Percentiles rank a stretch among this genome's conserved stretches.
Evolutionary conservation across 2,329 filamentous ascomycete species (phyloP).

Genomic region (Aspergillus sclerotialis): DNA sequence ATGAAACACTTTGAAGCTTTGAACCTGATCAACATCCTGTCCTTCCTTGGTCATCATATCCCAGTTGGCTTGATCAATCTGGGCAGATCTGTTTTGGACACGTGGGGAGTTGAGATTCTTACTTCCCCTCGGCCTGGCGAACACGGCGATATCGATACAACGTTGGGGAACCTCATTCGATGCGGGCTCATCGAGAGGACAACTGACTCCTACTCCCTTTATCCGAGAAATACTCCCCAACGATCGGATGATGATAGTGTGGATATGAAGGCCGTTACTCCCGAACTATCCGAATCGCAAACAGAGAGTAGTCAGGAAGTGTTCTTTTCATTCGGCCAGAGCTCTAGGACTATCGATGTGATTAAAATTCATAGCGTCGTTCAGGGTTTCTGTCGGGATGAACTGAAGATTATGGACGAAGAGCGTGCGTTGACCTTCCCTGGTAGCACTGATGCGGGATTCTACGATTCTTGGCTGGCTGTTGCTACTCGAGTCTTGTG

Average conservation of each 20-base stretch:
- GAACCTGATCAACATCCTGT: slow-evolving; percentile 58
- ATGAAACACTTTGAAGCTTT: slow-evolving; percentile 46
- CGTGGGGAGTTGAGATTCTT: slow-evolving; percentile 29
- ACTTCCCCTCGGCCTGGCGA: slow-evolving; percentile 29
- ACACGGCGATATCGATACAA: slow-evolving; percentile 37
- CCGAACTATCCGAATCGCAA: slow-evolving; percentile 26
- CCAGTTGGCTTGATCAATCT: slow-evolving; percentile 60
- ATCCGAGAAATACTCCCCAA: slow-evolving; percentile 11
- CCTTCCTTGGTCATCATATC: slow-evolving; percentile 58
- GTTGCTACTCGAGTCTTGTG: slow-evolving; percentile 36
- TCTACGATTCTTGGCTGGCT: slow-evolving; percentile 38
- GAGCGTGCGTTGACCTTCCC: slow-evolving; percentile 14
- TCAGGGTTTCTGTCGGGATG: slow-evolving; percentile 42
- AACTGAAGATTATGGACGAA: slow-evolving; percentile 33
- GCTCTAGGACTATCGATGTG: slow-evolving; percentile 32
- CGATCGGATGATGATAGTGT: slow-evolving; percentile 13
- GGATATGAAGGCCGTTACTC: slow-evolving; percentile 15
- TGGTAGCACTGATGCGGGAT: slow-evolving; percentile 15
- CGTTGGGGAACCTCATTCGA: slow-evolving; percentile 38
- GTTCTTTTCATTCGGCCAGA: slow-evolving; percentile 23
- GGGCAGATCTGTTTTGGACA: slow-evolving; percentile 36
- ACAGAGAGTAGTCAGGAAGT: slow-evolving; percentile 30
- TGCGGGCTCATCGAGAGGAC: slow-evolving; percentile 40
- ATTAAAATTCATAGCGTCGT: slow-evolving; percentile 44
- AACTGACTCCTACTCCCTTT: slow-evolving; percentile 23